Base-by-base conservation (phyloP, 2,329 filamentous ascomycete genomes). In the Aureobasidium sp. region DNA sequence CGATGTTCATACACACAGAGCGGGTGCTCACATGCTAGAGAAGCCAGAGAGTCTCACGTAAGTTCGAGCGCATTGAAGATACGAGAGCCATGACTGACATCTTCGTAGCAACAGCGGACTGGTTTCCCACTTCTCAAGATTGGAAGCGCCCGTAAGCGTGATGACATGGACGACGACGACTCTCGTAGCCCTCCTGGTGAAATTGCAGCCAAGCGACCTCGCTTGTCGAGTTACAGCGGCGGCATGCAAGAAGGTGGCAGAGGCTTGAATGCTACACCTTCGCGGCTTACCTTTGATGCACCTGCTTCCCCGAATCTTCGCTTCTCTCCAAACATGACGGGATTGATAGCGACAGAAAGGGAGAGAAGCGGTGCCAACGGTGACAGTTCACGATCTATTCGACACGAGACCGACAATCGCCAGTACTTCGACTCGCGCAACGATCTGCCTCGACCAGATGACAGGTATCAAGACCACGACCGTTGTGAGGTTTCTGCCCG, bases 31-130 rank as follows among this genome's bases (percentile, higher is more conserved):
- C 57, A 60, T 50, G 57, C 57, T n/a, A 39, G 57, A 40, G 57
- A 60, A 42, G 57, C 57, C 45, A 49, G 57, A 50, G 57, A 60
- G 27, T 60, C 57, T 29, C 57, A 60, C 29, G 57, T 60, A 42
- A 42, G 57, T 47, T 35, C 17, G 5, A 15, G 7, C 2, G 8
- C n/a, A 29, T 17, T 19, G 37, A 33, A 27, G 2, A 44, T 15
- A 3, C 3, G 2, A 37, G 29, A 19, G 24, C 4, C 3, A 24
- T 12, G 6, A 33, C 45, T 49, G 12, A 60, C 17, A 22, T 7
- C 12, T n/a, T 49, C 17, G 6, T 35, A 60, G 57, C 57, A 60
- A 60, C 57, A 60, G 29, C 44, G 57, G 17, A 60, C 45, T 40
- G 57, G 57, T n/a, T 60, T 60, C 24, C 57, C 57, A 5, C 57